Conservation (phyloP, 306 rosid genomes). For the Leucaena leucocephala region DNA sequence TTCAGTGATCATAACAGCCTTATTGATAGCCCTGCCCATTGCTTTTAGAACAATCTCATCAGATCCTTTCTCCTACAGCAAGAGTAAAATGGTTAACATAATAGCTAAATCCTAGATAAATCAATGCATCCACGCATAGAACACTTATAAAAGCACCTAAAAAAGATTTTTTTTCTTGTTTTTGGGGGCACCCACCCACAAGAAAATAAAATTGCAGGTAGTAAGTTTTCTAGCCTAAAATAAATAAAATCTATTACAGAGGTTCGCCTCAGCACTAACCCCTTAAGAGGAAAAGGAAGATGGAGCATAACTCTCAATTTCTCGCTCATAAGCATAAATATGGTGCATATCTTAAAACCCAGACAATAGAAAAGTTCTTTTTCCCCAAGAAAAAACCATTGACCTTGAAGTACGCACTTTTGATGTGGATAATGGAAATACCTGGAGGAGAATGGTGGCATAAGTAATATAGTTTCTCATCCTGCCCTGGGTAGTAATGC, state of each 20-base stretch:
- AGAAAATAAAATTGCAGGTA: background rate
- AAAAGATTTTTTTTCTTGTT: background rate
- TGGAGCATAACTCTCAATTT: background rate
- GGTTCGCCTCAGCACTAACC: background rate
- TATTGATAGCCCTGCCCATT: constrained; percentile 93
- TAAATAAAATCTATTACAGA: background rate
- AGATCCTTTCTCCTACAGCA: constrained; percentile 72
- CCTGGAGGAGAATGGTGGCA: constrained; percentile 91
- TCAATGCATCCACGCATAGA: constrained; percentile 4
- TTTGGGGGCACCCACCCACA: background rate
- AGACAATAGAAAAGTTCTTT: background rate
- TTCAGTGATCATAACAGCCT: constrained; percentile 89
- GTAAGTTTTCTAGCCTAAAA: background rate
- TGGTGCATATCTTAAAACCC: background rate
- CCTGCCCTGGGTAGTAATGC: constrained; percentile 85
- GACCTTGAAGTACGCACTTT: background rate
- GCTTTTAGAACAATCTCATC: constrained; percentile 79
- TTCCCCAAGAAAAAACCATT: background rate
- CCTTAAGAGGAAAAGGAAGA: background rate
- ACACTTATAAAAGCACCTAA: background rate
- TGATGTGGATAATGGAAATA: background rate
- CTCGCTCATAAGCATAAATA: background rate
- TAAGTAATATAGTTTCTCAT: constrained; percentile 87
- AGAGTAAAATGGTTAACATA: background rate
- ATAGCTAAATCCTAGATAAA: background rate